These are phyloP conservation scores for Collariella sp. DNA, from an alignment of 495 filamentous ascomycete species.

Conservation along the genomic window DNA sequence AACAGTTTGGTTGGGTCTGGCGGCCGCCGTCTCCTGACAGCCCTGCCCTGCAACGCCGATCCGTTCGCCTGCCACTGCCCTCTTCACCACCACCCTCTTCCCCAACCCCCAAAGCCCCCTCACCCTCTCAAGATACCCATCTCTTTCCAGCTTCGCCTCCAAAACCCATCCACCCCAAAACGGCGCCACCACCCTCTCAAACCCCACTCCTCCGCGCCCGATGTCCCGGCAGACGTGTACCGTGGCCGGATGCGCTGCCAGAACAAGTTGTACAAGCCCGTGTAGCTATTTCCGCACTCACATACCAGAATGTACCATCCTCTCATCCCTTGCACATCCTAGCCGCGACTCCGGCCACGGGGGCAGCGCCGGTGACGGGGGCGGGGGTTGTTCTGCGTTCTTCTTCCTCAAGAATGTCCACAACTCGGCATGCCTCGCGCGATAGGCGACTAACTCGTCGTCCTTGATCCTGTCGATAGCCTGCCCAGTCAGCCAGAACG, in stretches of 20 bases:
- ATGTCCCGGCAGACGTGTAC: not conserved
- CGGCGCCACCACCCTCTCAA: not conserved
- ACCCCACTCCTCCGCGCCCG: not conserved
- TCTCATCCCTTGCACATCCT: not conserved
- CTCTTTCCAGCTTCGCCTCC: too few relatives aligned
- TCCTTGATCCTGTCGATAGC: slow-evolving; percentile 12
- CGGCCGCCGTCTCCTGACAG: not conserved
- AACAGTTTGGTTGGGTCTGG: not conserved
- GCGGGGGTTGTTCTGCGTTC: too few relatives aligned
- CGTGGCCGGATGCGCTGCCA: not conserved
- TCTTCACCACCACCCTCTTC: not conserved
- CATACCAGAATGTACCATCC: not conserved
- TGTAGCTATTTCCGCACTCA: not conserved
- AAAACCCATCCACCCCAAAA: too few relatives aligned
- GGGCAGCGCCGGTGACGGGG: too few relatives aligned
- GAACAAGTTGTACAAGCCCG: not conserved
- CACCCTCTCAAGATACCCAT: too few relatives aligned
- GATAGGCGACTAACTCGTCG: slow-evolving; percentile 7
- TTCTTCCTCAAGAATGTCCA: not conserved
- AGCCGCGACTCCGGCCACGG: too few relatives aligned
- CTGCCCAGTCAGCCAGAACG: slow-evolving; percentile 8
- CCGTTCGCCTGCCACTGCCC: not conserved
- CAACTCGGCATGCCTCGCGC: not conserved
- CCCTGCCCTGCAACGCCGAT: not conserved
- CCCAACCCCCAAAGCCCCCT: not conserved